A percentile compares a stretch with the other conserved stretches of the same genome.
phyloP scores from a whole-genome alignment of 495 filamentous ascomycete genomes.

The Daldinia grandis region DNA sequence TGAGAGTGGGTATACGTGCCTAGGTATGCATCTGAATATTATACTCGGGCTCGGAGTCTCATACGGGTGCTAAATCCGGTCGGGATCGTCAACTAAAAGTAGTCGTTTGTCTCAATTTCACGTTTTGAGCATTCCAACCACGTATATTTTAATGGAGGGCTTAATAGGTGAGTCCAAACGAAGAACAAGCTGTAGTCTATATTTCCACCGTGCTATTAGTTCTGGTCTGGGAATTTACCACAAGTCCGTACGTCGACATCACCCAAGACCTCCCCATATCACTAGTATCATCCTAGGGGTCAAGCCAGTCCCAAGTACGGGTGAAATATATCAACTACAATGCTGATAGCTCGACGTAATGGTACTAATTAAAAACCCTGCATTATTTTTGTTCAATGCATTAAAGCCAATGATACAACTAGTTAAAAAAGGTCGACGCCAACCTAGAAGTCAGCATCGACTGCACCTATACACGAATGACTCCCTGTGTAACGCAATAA shows the following conservation, averaged over 20 bases:
- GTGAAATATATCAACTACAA: background rate
- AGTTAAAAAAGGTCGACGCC: slow-evolving; percentile 11
- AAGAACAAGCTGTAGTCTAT: no score
- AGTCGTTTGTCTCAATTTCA: no score
- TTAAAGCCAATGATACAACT: slow-evolving; percentile 22
- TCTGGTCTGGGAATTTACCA: no score
- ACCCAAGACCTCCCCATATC: no score
- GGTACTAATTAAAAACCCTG: slow-evolving; percentile 17
- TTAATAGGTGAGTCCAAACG: no score
- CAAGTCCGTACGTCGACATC: no score
- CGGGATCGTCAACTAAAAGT: no score
- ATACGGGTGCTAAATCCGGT: background rate
- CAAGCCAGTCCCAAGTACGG: background rate
- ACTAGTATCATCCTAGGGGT: background rate
- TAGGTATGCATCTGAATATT: background rate
- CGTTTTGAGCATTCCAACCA: no score
- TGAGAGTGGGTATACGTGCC: background rate
- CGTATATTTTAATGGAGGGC: no score
- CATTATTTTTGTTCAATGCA: slow-evolving; percentile 22
- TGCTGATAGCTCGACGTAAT: slow-evolving; percentile 1
- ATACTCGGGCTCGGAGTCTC: background rate
- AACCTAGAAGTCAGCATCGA: slow-evolving; percentile 9
- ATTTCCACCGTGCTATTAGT: no score
- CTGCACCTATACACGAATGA: slow-evolving; percentile 14
- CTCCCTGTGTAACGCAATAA: slow-evolving; percentile 7